phyloP scores from a whole-genome alignment of 2,329 filamentous ascomycete species.

The Pseudogymnoascus sp. region DNA sequence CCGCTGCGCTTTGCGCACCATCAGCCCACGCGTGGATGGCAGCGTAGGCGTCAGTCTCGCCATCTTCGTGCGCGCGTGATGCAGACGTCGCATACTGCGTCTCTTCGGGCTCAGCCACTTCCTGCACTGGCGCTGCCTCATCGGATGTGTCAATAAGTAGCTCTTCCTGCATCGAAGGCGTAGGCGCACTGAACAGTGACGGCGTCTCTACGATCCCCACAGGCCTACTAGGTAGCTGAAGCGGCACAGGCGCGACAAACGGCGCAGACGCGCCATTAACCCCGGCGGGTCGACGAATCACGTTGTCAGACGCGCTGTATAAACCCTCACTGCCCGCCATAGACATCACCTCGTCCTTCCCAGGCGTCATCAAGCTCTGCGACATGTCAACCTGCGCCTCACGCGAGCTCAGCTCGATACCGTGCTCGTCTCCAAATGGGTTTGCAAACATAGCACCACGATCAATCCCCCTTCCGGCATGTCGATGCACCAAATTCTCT shows the following conservation, averaged over 20 bases:
- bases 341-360: conserved; percentile 38
- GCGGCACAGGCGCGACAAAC: conserved; percentile 6
- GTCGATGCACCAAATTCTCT: conserved; percentile 36
- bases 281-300: conserved; percentile 2
- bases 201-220: conserved; percentile 23
- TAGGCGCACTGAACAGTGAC: conserved; percentile 19
- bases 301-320: conserved; percentile 48
- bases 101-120: conserved; percentile 26
- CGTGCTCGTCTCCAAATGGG: conserved; percentile 42
- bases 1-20: conserved; percentile 25
- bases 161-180: conserved; percentile 11
- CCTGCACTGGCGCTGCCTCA: not conserved
- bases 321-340: conserved; percentile 35
- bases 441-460: conserved; percentile 43
- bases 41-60: conserved; percentile 41
- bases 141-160: conserved; percentile 25
- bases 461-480: conserved; percentile 39
- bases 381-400: conserved; percentile 30
- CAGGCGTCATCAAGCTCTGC: conserved; percentile 37
- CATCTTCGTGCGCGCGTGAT: conserved; percentile 37
- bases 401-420: conserved; percentile 20
- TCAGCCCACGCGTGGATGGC: conserved; percentile 60
- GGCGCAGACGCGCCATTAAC: conserved; percentile 12
- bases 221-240: conserved; percentile 10
- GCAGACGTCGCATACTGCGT: conserved; percentile 47